phyloP scores from a whole-genome alignment of 2,329 filamentous ascomycete genomes.

The Pleoardoris graminearum region DNA sequence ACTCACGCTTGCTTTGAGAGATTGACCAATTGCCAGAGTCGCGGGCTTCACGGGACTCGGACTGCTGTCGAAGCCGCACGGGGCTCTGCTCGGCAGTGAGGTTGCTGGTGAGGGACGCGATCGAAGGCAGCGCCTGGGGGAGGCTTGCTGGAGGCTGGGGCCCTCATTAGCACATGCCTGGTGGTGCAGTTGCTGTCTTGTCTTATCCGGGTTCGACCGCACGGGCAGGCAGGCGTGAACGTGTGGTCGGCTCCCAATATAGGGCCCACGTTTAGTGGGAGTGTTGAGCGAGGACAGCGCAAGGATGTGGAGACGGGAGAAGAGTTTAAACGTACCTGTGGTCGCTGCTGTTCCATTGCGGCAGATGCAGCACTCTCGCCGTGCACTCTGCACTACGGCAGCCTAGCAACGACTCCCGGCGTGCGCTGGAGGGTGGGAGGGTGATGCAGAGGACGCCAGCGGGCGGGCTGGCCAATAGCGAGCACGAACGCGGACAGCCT shows the following conservation, averaged over 20 bases:
- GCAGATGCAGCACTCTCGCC: constrained; percentile 8
- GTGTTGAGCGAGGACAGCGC: neutral
- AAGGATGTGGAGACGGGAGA: neutral
- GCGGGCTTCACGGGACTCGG: constrained; percentile 55
- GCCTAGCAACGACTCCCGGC: constrained; percentile 12
- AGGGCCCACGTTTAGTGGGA: neutral
- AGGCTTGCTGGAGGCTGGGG: constrained; percentile 20
- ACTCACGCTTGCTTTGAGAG: constrained; percentile 60
- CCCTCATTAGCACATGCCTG: neutral
- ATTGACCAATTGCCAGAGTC: constrained; percentile 65
- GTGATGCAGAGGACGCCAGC: constrained; percentile 32
- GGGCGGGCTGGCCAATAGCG: constrained; percentile 25
- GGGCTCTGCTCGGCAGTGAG: constrained; percentile 41
- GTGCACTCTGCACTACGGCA: constrained; percentile 22
- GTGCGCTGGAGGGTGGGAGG: constrained; percentile 16
- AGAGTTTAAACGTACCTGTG: constrained; percentile 10
- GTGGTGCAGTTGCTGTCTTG: neutral
- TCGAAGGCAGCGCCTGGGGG: constrained; percentile 45
- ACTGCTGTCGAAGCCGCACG: constrained; percentile 36
- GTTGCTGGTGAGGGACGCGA: constrained; percentile 43
- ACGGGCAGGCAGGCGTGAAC: neutral
- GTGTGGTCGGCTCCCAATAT: neutral
- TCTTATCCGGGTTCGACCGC: neutral
- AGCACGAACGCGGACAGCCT: constrained; percentile 10
- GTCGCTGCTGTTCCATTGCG: constrained; percentile 41